These are phyloP conservation scores for Peterozyma toletana DNA, from an alignment of 805 yeast species.

Conservation along the genomic window DNA sequence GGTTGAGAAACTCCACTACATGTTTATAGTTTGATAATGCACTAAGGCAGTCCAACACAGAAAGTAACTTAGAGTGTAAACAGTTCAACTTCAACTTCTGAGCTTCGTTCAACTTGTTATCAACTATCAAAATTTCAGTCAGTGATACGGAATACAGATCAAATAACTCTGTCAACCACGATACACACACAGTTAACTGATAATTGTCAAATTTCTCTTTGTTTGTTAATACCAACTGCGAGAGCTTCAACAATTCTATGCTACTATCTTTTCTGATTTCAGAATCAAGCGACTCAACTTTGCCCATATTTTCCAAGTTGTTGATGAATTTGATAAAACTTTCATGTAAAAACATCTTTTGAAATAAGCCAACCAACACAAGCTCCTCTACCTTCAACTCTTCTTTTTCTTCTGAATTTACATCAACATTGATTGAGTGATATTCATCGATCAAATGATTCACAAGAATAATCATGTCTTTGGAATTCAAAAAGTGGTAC, in stretches of 20 bases:
- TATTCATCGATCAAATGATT: background rate
- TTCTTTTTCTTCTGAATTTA: background rate
- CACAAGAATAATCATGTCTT: slow-evolving; percentile 1
- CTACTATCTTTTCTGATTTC: background rate
- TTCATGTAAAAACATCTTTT: slow-evolving; percentile 22
- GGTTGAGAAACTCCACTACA: slow-evolving; percentile 31
- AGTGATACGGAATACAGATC: slow-evolving; percentile 13
- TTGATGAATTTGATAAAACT: slow-evolving; percentile 21
- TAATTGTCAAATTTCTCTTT: slow-evolving; percentile 33
- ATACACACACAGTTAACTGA: slow-evolving; percentile 27
- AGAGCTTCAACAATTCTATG: slow-evolving; percentile 16
- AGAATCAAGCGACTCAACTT: background rate
- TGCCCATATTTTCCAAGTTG: background rate
- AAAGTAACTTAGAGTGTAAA: slow-evolving; percentile 14
- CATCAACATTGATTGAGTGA: background rate
- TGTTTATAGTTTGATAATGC: slow-evolving; percentile 32
- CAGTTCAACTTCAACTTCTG: slow-evolving; percentile 8
- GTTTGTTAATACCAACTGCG: slow-evolving; percentile 29
- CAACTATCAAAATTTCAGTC: slow-evolving; percentile 11
- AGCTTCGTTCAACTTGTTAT: background rate
- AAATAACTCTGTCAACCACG: slow-evolving; percentile 32
- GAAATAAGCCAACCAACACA: slow-evolving; percentile 16
- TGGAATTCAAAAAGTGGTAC: slow-evolving; percentile 11
- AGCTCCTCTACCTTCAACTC: slow-evolving; percentile 11
- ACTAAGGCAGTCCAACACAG: slow-evolving; percentile 15